Conservation (phyloP, 257 asterid species). For the Plantago ovata region DNA sequence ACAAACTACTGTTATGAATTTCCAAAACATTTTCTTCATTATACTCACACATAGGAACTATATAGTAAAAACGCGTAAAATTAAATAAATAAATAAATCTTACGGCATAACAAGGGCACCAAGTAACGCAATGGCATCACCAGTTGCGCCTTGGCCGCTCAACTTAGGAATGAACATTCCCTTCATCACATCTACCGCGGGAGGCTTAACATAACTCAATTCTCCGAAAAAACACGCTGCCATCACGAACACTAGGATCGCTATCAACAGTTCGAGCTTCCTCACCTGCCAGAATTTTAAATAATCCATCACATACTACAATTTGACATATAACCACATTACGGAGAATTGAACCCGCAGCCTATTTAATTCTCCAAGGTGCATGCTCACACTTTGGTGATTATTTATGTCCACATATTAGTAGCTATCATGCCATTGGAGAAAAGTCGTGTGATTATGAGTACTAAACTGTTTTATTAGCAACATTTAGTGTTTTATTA, state of each 20-base stretch:
- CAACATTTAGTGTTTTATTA: no score
- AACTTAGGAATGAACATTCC: constrained; percentile 88
- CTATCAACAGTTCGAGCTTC: constrained; percentile 71
- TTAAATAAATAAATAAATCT: neutral
- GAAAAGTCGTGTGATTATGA: no score
- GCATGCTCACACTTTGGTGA: no score
- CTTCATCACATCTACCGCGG: constrained; percentile 53
- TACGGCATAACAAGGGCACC: constrained; percentile 99
- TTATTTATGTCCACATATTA: no score
- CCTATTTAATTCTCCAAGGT: no score
- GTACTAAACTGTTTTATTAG: no score
- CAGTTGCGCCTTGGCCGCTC: constrained; percentile 67
- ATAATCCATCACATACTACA: neutral
- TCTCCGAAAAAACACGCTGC: constrained; percentile 94
- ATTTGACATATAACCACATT: neutral
- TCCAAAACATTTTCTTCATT: neutral
- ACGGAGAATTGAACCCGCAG: no score
- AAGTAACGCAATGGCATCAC: constrained; percentile 77
- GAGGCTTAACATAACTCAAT: constrained; percentile 71
- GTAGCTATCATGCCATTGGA: no score
- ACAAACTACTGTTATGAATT: neutral
- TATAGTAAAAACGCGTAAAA: neutral
- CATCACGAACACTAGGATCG: constrained; percentile 70
- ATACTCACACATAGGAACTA: no score
- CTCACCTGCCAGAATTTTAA: constrained; percentile 43